A percentile compares a stretch with the other conserved stretches of the same genome.
Conservation (phyloP, 2,329 filamentous ascomycete genomes). For the Dendrostoma leiphaemia region DNA sequence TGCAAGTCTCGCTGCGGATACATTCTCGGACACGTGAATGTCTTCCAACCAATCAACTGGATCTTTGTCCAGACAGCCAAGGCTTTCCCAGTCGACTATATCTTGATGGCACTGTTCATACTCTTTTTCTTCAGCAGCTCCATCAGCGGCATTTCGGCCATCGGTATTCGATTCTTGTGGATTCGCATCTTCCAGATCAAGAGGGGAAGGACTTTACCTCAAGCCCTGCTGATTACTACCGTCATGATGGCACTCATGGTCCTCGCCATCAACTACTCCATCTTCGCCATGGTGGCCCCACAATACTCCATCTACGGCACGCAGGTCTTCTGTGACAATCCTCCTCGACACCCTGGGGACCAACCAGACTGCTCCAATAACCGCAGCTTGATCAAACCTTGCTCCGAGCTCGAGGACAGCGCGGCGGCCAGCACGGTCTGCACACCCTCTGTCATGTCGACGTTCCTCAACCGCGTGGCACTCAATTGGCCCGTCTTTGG, state of each 20-base stretch:
- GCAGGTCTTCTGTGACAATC: slow-evolving; percentile 86
- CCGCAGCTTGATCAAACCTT: slow-evolving; percentile 72
- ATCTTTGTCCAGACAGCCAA: slow-evolving; percentile 77
- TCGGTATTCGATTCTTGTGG: slow-evolving; percentile 97
- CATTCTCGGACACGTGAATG: slow-evolving; percentile 79
- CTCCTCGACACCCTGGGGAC: slow-evolving; percentile 58
- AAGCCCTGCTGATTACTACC: slow-evolving; percentile 86
- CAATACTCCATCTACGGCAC: slow-evolving; percentile 94
- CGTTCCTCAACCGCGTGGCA: slow-evolving; percentile 87
- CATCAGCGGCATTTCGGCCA: slow-evolving; percentile 77
- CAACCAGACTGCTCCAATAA: slow-evolving; percentile 74
- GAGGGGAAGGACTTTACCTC: slow-evolving; percentile 83
- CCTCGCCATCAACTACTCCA: slow-evolving; percentile 86
- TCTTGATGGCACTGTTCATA: slow-evolving; percentile 81
- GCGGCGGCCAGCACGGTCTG: slow-evolving; percentile 76
- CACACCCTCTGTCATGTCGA: slow-evolving; percentile 87
- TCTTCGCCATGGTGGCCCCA: slow-evolving; percentile 91
- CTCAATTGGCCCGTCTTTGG: slow-evolving; percentile 97
- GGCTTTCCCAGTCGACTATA: slow-evolving; percentile 88
- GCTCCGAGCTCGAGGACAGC: slow-evolving; percentile 73
- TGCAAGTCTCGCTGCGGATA: slow-evolving; percentile 92
- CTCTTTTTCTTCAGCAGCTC: slow-evolving; percentile 87
- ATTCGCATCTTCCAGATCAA: slow-evolving; percentile 88
- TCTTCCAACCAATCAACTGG: slow-evolving; percentile 96
- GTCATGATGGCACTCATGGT: slow-evolving; percentile 88